Percentiles rank a stretch among this genome's conserved stretches.
These are phyloP conservation scores for Alnus rubra DNA, from an alignment of 306 rosid genomes.

Conservation along the genomic window DNA sequence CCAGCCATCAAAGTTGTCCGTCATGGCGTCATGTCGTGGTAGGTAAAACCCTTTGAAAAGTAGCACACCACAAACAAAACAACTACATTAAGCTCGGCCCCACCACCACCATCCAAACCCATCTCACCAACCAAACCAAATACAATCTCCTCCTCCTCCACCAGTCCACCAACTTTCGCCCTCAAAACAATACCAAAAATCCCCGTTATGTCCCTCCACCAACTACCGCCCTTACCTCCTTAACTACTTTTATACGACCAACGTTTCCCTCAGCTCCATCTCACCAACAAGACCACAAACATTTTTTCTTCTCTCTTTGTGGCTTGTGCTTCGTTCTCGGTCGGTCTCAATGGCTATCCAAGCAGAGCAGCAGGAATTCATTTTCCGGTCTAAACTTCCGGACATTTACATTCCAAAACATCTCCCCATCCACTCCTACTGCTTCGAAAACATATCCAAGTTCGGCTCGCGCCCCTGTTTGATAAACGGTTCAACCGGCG, in stretches of 20 bases:
- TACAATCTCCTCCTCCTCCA: slow-evolving; percentile 23
- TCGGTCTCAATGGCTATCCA: slow-evolving; percentile 4
- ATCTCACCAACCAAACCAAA: slow-evolving; percentile 26
- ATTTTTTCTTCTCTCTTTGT: neutral
- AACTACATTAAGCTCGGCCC: neutral
- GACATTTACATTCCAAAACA: slow-evolving; percentile 75
- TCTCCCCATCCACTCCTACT: slow-evolving; percentile 66
- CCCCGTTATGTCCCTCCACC: slow-evolving; percentile 43
- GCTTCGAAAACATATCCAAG: slow-evolving; percentile 46
- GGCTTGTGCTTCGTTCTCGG: neutral
- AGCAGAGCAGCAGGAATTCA: slow-evolving; percentile 28
- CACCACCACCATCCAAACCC: slow-evolving; percentile 29
- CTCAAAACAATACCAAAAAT: neutral
- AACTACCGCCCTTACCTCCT: slow-evolving; percentile 23
- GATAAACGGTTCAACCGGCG: slow-evolving; percentile 60
- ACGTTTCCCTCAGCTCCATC: neutral
- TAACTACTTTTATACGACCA: neutral
- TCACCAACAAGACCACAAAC: neutral
- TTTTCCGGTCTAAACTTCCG: slow-evolving; percentile 67
- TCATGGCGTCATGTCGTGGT: slow-evolving; percentile 18
- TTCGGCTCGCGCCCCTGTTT: slow-evolving; percentile 53
- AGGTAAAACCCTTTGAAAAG: slow-evolving; percentile 18
- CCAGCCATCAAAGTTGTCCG: neutral
- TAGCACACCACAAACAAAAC: neutral
- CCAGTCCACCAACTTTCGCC: neutral